Percentiles rank a stretch among this genome's conserved stretches.
Conservation (phyloP, 805 yeast species). For the Ogataea neopini region DNA sequence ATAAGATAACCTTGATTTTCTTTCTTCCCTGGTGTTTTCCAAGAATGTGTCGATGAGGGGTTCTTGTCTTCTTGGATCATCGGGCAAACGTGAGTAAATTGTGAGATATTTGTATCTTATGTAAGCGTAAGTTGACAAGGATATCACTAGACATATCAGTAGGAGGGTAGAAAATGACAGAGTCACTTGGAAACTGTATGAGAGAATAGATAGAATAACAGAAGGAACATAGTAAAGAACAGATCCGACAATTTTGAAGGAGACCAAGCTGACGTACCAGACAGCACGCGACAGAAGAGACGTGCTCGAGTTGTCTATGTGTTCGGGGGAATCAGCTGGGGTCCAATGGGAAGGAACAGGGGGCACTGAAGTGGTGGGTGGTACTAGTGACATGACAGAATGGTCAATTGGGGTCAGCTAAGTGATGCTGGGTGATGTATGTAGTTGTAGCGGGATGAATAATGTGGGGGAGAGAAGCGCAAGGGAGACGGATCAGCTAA, state of each 20-base stretch:
- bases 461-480: no score
- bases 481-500: neutral
- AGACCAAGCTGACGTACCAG: conserved; percentile 23
- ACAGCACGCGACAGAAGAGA: conserved; percentile 18
- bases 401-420: no score
- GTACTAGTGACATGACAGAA: no score
- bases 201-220: conserved; percentile 33
- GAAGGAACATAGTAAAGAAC: conserved; percentile 24
- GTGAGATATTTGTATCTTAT: conserved; percentile 66
- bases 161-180: conserved; percentile 51
- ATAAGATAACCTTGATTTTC: conserved; percentile 57
- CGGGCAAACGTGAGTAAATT: conserved; percentile 57
- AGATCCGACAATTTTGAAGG: conserved; percentile 16
- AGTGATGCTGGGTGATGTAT: no score
- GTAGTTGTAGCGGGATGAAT: no score
- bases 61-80: conserved; percentile 44
- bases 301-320: neutral
- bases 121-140: conserved; percentile 43
- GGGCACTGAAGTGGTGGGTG: no score
- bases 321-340: neutral
- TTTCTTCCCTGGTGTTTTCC: conserved; percentile 37
- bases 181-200: conserved; percentile 50
- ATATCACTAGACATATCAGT: conserved; percentile 32
- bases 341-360: no score
- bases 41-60: conserved; percentile 49